Evolutionary conservation across 2,329 filamentous ascomycete genomes (phyloP).

Genomic region (Chaetomium globosum): DNA sequence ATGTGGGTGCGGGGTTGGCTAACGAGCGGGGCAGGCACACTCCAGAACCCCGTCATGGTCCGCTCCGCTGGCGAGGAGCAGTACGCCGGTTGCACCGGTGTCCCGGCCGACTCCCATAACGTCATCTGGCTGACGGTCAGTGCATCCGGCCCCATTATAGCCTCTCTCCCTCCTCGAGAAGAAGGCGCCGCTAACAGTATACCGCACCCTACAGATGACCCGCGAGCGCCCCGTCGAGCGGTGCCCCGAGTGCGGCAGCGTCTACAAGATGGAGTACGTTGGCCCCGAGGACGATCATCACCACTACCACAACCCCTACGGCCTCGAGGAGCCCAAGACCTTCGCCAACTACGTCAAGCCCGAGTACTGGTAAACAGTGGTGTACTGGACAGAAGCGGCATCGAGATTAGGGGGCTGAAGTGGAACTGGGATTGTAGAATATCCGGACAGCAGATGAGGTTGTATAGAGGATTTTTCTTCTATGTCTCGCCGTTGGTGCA

Average conservation of each 20-base stretch:
- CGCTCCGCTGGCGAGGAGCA: conserved; percentile 94
- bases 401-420: no score
- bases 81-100: conserved; percentile 94
- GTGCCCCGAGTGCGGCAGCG: conserved; percentile 94
- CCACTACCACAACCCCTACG: conserved; percentile 58
- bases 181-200: conserved; percentile 1
- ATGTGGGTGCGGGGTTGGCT: conserved; percentile 29
- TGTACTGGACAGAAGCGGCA: neutral
- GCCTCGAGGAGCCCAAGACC: conserved; percentile 86
- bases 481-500: conserved; percentile 20
- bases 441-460: conserved; percentile 28
- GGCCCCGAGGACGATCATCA: conserved; percentile 71
- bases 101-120: conserved; percentile 85
- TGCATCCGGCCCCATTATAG: conserved; percentile 32
- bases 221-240: conserved; percentile 89
- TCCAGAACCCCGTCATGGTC: conserved; percentile 87
- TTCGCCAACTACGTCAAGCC: conserved; percentile 96
- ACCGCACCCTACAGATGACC: conserved; percentile 62
- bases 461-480: conserved; percentile 36
- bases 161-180: conserved; percentile 22
- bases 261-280: conserved; percentile 97
- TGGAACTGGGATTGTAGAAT: conserved; percentile 33
- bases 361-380: conserved; percentile 75
- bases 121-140: conserved; percentile 89
- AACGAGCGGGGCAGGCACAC: conserved; percentile 64